phyloP scores from a whole-genome alignment of 2,329 filamentous ascomycete species.

The Colletotrichum nymphaeae region DNA sequence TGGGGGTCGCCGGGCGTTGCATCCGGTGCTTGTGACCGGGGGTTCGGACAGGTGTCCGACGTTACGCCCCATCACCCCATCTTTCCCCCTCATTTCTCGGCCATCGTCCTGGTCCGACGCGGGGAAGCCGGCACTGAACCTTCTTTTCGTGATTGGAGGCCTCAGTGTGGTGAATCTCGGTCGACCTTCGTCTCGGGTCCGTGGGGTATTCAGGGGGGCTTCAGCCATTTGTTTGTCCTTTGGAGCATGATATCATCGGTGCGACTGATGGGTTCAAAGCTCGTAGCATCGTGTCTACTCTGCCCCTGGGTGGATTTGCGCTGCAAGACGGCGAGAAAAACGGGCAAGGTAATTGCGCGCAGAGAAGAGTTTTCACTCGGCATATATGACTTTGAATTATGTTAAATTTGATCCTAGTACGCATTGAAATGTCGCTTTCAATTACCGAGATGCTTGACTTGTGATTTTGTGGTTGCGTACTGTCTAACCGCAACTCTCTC shows the following conservation, averaged over 20 bases:
- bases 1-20: constrained; percentile 4
- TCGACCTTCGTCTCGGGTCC: not conserved
- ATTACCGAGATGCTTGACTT: not conserved
- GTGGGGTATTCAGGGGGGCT: not conserved
- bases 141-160: constrained; percentile 13
- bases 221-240: no score
- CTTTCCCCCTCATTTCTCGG: constrained; percentile 26
- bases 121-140: constrained; percentile 6
- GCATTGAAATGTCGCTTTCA: not conserved
- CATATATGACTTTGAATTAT: not conserved
- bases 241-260: not conserved
- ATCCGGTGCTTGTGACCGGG: not conserved
- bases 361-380: not conserved
- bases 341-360: not conserved
- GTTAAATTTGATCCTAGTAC: not conserved
- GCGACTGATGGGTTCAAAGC: not conserved
- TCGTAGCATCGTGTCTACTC: not conserved
- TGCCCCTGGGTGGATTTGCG: not conserved
- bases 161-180: not conserved
- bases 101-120: constrained; percentile 23
- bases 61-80: not conserved
- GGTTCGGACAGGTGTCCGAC: constrained; percentile 13
- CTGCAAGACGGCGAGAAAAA: not conserved
- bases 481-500: not conserved
- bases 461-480: not conserved